Base-by-base conservation (phyloP, 345 rosid species). In the Alliaria petiolata region DNA sequence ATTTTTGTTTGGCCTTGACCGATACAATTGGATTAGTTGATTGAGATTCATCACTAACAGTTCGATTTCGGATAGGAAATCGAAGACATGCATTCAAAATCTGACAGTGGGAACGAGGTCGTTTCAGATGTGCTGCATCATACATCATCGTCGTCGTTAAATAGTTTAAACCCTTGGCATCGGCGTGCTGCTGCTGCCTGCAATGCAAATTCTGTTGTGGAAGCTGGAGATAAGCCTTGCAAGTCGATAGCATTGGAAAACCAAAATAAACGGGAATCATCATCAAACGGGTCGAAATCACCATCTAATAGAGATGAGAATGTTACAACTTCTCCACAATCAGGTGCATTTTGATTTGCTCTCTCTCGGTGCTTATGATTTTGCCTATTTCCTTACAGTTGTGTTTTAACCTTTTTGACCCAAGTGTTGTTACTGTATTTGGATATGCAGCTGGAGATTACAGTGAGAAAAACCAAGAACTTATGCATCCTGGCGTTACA, bases 161-260 rank as follows among this genome's bases (percentile, higher is more conserved):
- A 69, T 62, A 80, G 79, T 78, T 19, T 88, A 35, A 92, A 87
- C 72, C 91, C 89, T 55, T 87, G 97, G 95, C 85, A 88, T 71
- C 85, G n/a, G n/a, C n/a, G 85, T 42, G 69, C 69, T 72, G 69
- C 73, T 74, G 72, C 72, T 51, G 84, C 85, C 22, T 89, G 82
- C 67, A 79, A 72, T 80, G 54, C 81, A 28, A 69, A 69, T 40
- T 57, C 92, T 50, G 36, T 79, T 14, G 75, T 78, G 49, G 81
- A 62, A 51, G 65, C 78, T 13, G 82, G 81, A 44, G 86, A 70
- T 66, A 89, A 79, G 50, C 73, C 74, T 42, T 77, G 84, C 44
- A 81, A 78, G 81, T 76, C 85, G 19, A 75, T 89, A 60, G 76
- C 93, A 30, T 42, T 85, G 53, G 87, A 85, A 47, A 68, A 80